These are phyloP conservation scores for Komagataella kurtzmanii DNA, from an alignment of 805 yeast genomes.

Conservation along the genomic window DNA sequence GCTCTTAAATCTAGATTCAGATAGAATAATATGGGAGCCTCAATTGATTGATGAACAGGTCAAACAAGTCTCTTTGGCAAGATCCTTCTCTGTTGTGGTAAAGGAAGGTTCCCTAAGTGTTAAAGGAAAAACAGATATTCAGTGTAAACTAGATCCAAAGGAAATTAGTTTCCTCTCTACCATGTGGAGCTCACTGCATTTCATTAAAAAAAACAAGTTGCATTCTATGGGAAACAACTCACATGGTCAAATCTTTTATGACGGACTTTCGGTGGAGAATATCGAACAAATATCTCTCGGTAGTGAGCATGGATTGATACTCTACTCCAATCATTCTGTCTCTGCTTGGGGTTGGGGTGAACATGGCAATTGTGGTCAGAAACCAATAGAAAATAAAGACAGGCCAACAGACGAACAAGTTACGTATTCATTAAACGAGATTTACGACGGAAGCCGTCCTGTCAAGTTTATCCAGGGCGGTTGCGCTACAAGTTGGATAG, in stretches of 20 bases:
- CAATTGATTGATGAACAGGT: constrained; percentile 5
- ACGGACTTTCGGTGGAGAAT: neutral
- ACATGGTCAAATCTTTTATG: constrained; percentile 49
- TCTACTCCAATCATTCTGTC: constrained; percentile 20
- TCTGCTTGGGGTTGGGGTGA: constrained; percentile 98
- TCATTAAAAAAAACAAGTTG: constrained; percentile 17
- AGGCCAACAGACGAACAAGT: constrained; percentile 8
- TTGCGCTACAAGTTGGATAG: constrained; percentile 59
- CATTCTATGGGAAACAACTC: constrained; percentile 60
- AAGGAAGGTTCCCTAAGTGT: constrained; percentile 11
- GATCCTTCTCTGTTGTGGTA: constrained; percentile 38
- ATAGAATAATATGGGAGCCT: neutral
- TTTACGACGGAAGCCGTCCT: constrained; percentile 12
- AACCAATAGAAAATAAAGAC: constrained; percentile 1
- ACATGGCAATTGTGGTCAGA: constrained; percentile 83
- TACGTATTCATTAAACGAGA: constrained; percentile 21
- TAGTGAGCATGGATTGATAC: constrained; percentile 73
- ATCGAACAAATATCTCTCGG: constrained; percentile 36
- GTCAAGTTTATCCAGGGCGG: constrained; percentile 37
- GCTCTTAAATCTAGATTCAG: constrained; percentile 20
- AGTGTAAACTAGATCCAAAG: constrained; percentile 4
- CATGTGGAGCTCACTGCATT: constrained; percentile 79
- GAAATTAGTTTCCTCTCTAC: neutral
- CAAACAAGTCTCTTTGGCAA: constrained; percentile 26
- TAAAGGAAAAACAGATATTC: constrained; percentile 19